These are phyloP conservation scores for Extremus antarcticus DNA, from an alignment of 495 filamentous ascomycete genomes.

Conservation along the genomic window DNA sequence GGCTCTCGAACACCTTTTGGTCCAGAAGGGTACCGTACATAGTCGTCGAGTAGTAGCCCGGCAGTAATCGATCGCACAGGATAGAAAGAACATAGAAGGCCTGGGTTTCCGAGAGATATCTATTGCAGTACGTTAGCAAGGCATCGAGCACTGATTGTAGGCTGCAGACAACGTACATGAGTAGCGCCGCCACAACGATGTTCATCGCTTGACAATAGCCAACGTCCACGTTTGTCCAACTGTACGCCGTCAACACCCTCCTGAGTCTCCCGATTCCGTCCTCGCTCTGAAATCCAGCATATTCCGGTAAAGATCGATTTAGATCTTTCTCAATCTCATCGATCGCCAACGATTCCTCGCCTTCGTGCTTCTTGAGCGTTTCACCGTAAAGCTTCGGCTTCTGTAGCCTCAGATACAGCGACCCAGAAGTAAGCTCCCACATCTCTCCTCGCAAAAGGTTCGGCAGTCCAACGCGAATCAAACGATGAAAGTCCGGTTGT, in stretches of 20 bases:
- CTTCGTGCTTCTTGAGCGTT: constrained; percentile 69
- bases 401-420: constrained; percentile 75
- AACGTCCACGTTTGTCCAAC: constrained; percentile 88
- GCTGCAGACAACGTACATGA: constrained; percentile 68
- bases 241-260: constrained; percentile 87
- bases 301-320: constrained; percentile 91
- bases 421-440: constrained; percentile 90
- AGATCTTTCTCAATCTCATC: constrained; percentile 98
- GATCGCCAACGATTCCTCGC: constrained; percentile 80
- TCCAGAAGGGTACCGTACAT: constrained; percentile 98
- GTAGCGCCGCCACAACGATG: constrained; percentile 87
- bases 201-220: constrained; percentile 99
- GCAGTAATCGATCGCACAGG: constrained; percentile 83
- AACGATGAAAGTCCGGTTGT: constrained; percentile 93
- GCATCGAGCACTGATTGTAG: constrained; percentile 22
- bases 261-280: constrained; percentile 86
- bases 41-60: constrained; percentile 93
- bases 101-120: constrained; percentile 93
- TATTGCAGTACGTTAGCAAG: constrained; percentile 21
- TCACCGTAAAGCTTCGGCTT: constrained; percentile 73
- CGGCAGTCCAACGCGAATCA: constrained; percentile 88
- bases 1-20: constrained; percentile 90
- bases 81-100: constrained; percentile 90
- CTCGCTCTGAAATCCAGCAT: constrained; percentile 92
- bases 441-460: constrained; percentile 89